Evolutionary conservation across 1,139 yeast genomes (phyloP).

Genomic region (Geotrichum bryndzae): DNA sequence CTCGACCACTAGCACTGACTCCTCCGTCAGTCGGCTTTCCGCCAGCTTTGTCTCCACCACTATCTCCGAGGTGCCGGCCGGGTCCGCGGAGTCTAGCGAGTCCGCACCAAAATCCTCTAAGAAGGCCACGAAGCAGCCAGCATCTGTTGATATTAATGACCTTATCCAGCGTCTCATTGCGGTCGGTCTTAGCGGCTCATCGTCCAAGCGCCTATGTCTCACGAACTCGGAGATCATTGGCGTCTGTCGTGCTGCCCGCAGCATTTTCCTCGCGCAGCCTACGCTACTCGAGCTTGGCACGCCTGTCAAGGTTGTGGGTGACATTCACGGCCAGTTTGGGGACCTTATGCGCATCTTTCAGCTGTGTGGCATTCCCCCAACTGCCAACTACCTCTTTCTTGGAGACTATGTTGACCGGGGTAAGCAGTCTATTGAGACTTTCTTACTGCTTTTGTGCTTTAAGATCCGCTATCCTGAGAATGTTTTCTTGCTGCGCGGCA

Average conservation of each 20-base stretch:
- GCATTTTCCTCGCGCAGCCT: slow-evolving; percentile 71
- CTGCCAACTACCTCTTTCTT: slow-evolving; percentile 67
- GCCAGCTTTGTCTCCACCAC: neutral
- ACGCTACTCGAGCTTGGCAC: slow-evolving; percentile 69
- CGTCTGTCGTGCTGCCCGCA: slow-evolving; percentile 62
- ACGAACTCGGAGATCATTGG: slow-evolving; percentile 52
- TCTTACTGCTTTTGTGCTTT: slow-evolving; percentile 61
- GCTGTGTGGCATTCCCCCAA: slow-evolving; percentile 75
- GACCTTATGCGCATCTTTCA: slow-evolving; percentile 71
- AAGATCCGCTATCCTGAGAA: slow-evolving; percentile 79
- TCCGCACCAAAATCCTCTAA: neutral
- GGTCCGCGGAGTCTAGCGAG: neutral
- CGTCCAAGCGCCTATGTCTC: slow-evolving; percentile 30
- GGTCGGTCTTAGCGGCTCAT: slow-evolving; percentile 18
- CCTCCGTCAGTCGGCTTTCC: slow-evolving; percentile 3
- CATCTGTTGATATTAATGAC: slow-evolving; percentile 20
- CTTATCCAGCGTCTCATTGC: slow-evolving; percentile 25
- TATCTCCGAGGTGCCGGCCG: neutral
- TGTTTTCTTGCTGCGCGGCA: slow-evolving; percentile 76
- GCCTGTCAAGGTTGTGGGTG: slow-evolving; percentile 83
- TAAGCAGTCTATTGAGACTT: slow-evolving; percentile 74
- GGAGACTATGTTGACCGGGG: slow-evolving; percentile 90
- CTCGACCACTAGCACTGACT: slow-evolving; percentile 14
- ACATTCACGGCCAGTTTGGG: slow-evolving; percentile 77
- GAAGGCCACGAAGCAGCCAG: neutral